Evolutionary conservation across 2,329 filamentous ascomycete species (phyloP), one percentile per base, ranked within the genome.

Genomic region (Neofusicoccum umdonicola): DNA sequence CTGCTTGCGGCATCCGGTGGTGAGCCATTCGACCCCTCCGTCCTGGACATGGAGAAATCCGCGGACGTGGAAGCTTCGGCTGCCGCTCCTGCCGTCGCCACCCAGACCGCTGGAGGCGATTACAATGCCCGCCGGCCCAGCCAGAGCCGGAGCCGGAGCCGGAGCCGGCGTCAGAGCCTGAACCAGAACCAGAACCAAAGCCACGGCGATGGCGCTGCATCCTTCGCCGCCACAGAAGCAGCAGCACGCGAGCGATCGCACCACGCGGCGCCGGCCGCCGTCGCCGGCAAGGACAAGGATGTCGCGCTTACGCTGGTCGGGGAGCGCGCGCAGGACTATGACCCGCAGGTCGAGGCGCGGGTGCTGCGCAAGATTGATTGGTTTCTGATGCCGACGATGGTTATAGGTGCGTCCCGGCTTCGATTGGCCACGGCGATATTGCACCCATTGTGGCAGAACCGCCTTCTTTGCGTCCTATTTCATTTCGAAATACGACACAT

Each of bases 321-420:
- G 27, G 84, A 88, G 66, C 78, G 82, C 68, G 77, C 78, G 3
- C 82, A 83, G 66, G 71, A 75, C 3, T 80, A 88, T 50, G 87
- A 90, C 69, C 83, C 84, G 0, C 78, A 73, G 0, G 74, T 87
- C 0, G 84, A 84, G 65, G 81, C 79, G 17, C 81, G 84, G 52
- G 87, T 88, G 8, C 75, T 90, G 27, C 79, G 85, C 54, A 91
- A 90, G 77, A 89, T 90, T 60, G 88, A 91, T 69, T 76, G 80
- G 67, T 88, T 88, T 67, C 75, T 91, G 51, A 89, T 91, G 39
- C 89, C 89, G 0, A 83, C 85, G 12, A 91, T 91, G 88, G 71
- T 78, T 27, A 65, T 77, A 27, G 76, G 76, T 77, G 70, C 13
- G 71, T 66, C 41, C 37, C 27, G 27, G 27, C 6, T 5, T 31